A percentile compares a stretch with the other conserved stretches of the same genome.
Evolutionary conservation across 495 filamentous ascomycete species (phyloP).

Genomic region (Aspergillus bridgeri): DNA sequence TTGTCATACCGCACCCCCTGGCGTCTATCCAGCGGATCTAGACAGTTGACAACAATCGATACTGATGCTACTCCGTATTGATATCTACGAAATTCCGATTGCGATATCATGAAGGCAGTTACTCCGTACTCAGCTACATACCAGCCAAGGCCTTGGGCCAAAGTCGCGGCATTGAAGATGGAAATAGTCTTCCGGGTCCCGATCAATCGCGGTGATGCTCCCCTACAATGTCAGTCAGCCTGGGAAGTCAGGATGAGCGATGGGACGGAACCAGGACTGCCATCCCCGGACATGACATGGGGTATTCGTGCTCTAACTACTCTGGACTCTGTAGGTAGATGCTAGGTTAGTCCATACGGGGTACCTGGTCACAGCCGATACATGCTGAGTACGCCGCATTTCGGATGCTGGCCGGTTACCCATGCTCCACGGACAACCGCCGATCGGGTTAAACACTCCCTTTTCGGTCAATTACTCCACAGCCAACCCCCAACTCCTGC

Average conservation of each 20-base stretch:
- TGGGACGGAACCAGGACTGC: constrained; percentile 6
- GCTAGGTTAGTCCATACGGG: neutral
- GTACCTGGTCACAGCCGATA: neutral
- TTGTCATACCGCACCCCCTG: too few relatives aligned
- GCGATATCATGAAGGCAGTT: too few relatives aligned
- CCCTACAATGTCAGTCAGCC: too few relatives aligned
- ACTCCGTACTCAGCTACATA: neutral
- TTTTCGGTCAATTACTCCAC: constrained; percentile 6
- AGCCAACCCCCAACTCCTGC: neutral
- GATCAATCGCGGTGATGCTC: too few relatives aligned
- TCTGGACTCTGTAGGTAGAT: neutral
- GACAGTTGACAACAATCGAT: too few relatives aligned
- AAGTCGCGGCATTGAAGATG: too few relatives aligned
- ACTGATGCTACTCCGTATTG: too few relatives aligned
- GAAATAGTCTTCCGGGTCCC: too few relatives aligned
- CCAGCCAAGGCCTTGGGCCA: too few relatives aligned
- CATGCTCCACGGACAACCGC: constrained; percentile 6
- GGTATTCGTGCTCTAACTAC: neutral
- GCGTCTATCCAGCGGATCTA: too few relatives aligned
- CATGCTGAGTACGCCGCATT: neutral
- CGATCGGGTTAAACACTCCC: constrained; percentile 13
- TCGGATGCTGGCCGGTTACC: constrained; percentile 16
- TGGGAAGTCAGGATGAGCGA: too few relatives aligned
- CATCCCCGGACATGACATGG: constrained; percentile 5
- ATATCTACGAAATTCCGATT: too few relatives aligned